Evolutionary conservation across 2,329 filamentous ascomycete genomes (phyloP).

Genomic region (Trichoderma guizhouense): DNA sequence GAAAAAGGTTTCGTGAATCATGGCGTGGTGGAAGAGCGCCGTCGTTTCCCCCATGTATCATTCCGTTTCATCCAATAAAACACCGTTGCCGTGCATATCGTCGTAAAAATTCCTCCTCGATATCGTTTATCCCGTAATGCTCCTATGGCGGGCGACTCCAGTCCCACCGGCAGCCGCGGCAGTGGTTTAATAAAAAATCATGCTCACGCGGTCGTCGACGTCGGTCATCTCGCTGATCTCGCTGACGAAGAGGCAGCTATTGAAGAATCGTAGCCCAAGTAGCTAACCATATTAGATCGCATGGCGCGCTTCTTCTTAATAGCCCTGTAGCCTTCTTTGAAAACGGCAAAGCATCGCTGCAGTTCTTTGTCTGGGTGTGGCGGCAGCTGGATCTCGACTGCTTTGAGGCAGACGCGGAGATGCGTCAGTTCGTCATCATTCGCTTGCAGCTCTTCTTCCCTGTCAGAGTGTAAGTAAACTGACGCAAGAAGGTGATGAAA

Average conservation of each 20-base stretch:
- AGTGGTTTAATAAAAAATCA: neutral
- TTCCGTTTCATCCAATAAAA: slow-evolving; percentile 12
- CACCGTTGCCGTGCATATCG: slow-evolving; percentile 1
- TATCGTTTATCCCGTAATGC: neutral
- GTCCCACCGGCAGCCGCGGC: neutral
- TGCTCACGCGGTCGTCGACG: neutral
- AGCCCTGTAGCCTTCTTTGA: slow-evolving; percentile 56
- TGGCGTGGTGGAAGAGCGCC: neutral
- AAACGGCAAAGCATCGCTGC: slow-evolving; percentile 55
- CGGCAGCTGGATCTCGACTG: slow-evolving; percentile 58
- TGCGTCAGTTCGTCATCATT: slow-evolving; percentile 60
- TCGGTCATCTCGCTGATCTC: slow-evolving; percentile 21
- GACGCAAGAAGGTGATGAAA: neutral
- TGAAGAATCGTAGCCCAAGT: slow-evolving; percentile 28
- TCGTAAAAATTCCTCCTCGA: neutral
- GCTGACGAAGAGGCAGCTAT: slow-evolving; percentile 26
- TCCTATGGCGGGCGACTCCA: neutral
- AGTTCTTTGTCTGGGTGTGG: slow-evolving; percentile 54
- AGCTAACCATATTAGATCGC: slow-evolving; percentile 31
- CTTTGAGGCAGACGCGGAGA: slow-evolving; percentile 59
- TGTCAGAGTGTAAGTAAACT: slow-evolving; percentile 27
- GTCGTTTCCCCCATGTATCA: slow-evolving; percentile 8
- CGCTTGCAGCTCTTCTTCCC: slow-evolving; percentile 53
- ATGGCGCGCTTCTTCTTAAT: slow-evolving; percentile 46
- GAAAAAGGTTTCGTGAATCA: slow-evolving; percentile 12